These are phyloP conservation scores for Sphagnum fallax DNA, from an alignment of 228 moss, liverwort and hornwort genomes.

Conservation along the genomic window DNA sequence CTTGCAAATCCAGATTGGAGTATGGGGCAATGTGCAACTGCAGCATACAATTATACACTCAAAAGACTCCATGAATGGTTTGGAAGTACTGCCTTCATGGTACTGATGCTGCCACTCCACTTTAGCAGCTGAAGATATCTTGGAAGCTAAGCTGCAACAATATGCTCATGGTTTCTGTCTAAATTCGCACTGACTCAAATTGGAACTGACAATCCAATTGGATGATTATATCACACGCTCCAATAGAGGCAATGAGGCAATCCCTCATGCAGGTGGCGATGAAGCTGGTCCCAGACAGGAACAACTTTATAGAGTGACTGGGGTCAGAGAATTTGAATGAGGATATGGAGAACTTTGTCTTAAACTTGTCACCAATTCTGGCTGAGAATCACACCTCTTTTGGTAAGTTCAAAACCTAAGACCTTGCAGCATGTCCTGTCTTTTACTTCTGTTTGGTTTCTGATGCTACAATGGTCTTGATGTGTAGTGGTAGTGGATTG, in stretches of 20 bases:
- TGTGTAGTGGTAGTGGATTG: not conserved
- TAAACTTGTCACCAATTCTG: conserved; percentile 67
- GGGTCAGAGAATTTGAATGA: conserved; percentile 61
- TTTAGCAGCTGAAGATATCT: not conserved
- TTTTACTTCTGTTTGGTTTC: not conserved
- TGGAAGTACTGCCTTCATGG: conserved; percentile 87
- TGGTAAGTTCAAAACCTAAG: conserved; percentile 32
- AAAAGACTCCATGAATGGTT: conserved; percentile 97
- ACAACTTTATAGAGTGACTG: conserved; percentile 68
- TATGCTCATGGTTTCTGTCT: not conserved
- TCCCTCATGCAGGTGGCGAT: conserved; percentile 58
- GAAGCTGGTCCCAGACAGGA: conserved; percentile 82
- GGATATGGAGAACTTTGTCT: conserved; percentile 82
- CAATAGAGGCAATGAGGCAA: not conserved
- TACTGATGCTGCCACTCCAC: conserved; percentile 9
- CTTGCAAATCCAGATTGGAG: conserved; percentile 74
- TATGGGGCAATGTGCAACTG: conserved; percentile 91
- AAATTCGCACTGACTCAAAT: not conserved
- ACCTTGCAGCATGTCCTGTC: not conserved
- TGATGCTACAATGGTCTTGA: not conserved
- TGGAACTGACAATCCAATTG: not conserved
- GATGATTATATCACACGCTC: not conserved
- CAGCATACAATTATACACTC: conserved; percentile 66
- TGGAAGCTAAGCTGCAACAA: not conserved
- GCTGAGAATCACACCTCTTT: conserved; percentile 81